Evolutionary conservation across 352 stramenopile genomes (phyloP).

Genomic region (Globisporangium emineosum): DNA sequence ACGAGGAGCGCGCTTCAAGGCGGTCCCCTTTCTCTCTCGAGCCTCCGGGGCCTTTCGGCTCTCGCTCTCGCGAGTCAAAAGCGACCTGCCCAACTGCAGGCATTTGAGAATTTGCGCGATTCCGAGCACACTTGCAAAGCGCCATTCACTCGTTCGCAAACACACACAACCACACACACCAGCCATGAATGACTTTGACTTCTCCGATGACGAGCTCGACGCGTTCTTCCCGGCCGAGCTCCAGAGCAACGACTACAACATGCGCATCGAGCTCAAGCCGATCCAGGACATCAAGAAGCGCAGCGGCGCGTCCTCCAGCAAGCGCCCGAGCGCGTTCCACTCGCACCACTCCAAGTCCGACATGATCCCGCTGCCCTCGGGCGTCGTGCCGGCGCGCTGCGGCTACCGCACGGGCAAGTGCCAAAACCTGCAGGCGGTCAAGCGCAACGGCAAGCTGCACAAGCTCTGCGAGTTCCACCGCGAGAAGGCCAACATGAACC

Average conservation of each 20-base stretch:
- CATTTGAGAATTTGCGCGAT: conserved; percentile 31
- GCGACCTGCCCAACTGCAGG: neutral
- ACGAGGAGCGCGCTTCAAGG: neutral
- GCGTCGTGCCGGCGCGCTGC: conserved; percentile 45
- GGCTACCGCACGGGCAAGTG: conserved; percentile 83
- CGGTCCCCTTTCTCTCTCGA: conserved; percentile 1
- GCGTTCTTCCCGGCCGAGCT: conserved; percentile 23
- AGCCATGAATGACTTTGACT: conserved; percentile 26
- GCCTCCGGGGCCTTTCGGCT: neutral
- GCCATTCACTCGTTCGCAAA: neutral
- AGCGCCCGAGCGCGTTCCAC: conserved; percentile 12
- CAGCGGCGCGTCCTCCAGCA: conserved; percentile 5
- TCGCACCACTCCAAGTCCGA: conserved; percentile 16
- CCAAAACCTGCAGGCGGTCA: conserved; percentile 72
- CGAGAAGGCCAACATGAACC: conserved; percentile 81
- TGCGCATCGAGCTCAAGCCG: conserved; percentile 32
- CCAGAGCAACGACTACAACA: conserved; percentile 19
- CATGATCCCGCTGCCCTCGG: conserved; percentile 19
- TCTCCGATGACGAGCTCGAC: conserved; percentile 30
- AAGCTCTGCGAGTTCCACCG: conserved; percentile 85
- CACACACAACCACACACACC: neutral
- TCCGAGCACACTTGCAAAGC: neutral
- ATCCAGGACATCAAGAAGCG: conserved; percentile 19
- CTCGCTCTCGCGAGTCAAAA: neutral
- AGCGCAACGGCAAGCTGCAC: conserved; percentile 82